phyloP scores from a whole-genome alignment of 805 yeast species.

The Kurtzmaniella cleridarum region DNA sequence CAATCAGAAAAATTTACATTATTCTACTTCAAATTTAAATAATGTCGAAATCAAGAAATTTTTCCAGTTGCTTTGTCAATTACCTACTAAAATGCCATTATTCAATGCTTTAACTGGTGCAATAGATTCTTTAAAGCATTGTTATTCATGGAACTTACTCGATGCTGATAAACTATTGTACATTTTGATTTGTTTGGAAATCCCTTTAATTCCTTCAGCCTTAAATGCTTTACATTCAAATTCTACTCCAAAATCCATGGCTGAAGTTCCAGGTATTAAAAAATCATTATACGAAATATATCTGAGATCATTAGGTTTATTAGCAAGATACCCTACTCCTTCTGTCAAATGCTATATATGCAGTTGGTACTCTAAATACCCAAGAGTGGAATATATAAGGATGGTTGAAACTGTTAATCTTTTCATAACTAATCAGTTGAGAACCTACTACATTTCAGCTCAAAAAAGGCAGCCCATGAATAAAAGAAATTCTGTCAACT shows the following conservation, averaged over 20 bases:
- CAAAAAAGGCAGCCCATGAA: not conserved
- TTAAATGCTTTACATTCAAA: conserved; percentile 27
- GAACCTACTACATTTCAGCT: conserved; percentile 43
- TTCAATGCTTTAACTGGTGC: conserved; percentile 49
- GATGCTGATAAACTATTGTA: conserved; percentile 46
- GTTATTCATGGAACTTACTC: conserved; percentile 32
- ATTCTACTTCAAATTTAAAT: conserved; percentile 46
- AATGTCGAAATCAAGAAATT: conserved; percentile 40
- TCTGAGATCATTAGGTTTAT: conserved; percentile 62
- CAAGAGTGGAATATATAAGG: conserved; percentile 37
- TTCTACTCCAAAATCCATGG: conserved; percentile 16
- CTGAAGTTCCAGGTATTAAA: conserved; percentile 47
- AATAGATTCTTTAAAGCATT: conserved; percentile 45
- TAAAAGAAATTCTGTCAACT: not conserved
- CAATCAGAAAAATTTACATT: conserved; percentile 27
- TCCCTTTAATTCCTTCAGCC: conserved; percentile 55
- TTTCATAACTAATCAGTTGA: conserved; percentile 72
- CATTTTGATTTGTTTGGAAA: conserved; percentile 62
- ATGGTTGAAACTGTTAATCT: conserved; percentile 68
- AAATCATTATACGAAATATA: conserved; percentile 61
- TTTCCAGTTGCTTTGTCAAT: conserved; percentile 39
- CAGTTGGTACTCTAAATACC: conserved; percentile 50
- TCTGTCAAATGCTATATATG: conserved; percentile 39
- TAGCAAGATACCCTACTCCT: conserved; percentile 45
- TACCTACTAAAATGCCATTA: conserved; percentile 61